Conservation (phyloP, 2,329 filamentous ascomycete genomes). For the Zarea fungicola region DNA sequence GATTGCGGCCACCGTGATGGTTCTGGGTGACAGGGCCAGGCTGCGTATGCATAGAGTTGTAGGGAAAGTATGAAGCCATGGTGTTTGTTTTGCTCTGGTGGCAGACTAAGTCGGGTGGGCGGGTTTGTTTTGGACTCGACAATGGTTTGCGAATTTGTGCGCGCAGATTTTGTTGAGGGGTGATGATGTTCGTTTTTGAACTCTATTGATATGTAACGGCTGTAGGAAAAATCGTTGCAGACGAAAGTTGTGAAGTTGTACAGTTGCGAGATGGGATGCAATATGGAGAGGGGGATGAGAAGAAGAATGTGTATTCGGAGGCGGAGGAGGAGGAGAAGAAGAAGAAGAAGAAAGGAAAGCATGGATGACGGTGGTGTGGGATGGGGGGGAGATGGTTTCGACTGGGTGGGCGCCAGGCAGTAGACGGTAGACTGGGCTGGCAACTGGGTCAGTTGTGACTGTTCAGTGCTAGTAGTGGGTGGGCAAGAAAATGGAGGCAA, state of each 20-base stretch:
- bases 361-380: constrained; percentile 7
- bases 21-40: constrained; percentile 53
- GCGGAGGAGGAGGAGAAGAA: constrained; percentile 7
- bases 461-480: no score
- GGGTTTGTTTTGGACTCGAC: neutral
- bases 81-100: constrained; percentile 24
- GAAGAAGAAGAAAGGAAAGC: constrained; percentile 11
- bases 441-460: no score
- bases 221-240: no score
- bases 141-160: no score
- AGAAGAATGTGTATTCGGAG: neutral
- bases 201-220: no score
- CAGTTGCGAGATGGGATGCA: constrained; percentile 1
- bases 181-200: no score
- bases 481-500: constrained; percentile 10
- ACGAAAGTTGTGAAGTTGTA: no score
- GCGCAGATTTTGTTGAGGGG: neutral
- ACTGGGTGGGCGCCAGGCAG: constrained; percentile 1
- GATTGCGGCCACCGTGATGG: constrained; percentile 79
- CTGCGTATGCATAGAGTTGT: constrained; percentile 54
- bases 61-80: constrained; percentile 63
- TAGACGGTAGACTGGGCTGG: no score
- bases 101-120: neutral
- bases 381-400: constrained; percentile 6
- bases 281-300: neutral